phyloP scores from a whole-genome alignment of 371 early-diverging fungal genomes.

The Apophysomyces elegans region DNA sequence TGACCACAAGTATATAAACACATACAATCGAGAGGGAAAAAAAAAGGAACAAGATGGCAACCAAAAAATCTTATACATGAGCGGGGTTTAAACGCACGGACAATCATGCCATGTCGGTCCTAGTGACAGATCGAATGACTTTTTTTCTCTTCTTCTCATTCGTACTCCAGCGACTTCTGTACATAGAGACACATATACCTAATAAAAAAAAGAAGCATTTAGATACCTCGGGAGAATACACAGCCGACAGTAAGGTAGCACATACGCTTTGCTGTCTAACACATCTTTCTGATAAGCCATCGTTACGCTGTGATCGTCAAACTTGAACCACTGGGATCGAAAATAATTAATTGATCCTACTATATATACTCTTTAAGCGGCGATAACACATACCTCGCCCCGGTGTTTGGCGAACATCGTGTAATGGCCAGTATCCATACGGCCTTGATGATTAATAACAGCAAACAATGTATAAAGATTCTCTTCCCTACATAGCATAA shows the following conservation, averaged over 20 bases:
- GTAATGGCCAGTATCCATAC: constrained; percentile 94
- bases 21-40: background rate
- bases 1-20: background rate
- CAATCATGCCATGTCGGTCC: background rate
- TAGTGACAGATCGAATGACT: background rate
- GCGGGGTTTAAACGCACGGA: no score
- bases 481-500: constrained; percentile 22
- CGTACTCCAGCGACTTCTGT: constrained; percentile 69
- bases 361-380: background rate
- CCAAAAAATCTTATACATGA: background rate
- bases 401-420: constrained; percentile 81
- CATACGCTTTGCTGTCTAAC: constrained; percentile 76
- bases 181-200: constrained; percentile 94
- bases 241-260: constrained; percentile 8
- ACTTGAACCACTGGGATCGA: constrained; percentile 79
- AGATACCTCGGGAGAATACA: background rate
- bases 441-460: constrained; percentile 90
- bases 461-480: constrained; percentile 88
- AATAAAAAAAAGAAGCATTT: background rate
- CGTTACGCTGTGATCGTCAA: constrained; percentile 89
- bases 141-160: background rate
- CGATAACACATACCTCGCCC: constrained; percentile 60
- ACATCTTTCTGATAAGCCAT: constrained; percentile 76
- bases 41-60: constrained; percentile 6
- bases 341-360: background rate